phyloP scores from a whole-genome alignment of 208 protist species.

The Acanthamoeba polyphaga region DNA sequence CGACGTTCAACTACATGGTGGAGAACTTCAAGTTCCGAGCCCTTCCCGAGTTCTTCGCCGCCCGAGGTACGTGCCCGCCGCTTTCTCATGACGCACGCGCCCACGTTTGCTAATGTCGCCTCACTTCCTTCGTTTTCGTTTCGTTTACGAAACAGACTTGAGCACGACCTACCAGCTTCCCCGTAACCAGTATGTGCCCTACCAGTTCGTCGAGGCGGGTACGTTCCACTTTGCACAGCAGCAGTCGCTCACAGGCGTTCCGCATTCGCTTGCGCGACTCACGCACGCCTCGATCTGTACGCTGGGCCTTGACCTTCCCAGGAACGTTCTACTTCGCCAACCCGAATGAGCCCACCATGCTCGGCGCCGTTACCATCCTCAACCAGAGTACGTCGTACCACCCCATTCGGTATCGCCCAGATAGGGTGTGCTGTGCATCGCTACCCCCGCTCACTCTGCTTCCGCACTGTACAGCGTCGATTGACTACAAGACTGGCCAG shows the following conservation, averaged over 20 bases:
- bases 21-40: slow-evolving; percentile 38
- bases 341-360: neutral
- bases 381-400: neutral
- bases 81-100: neutral
- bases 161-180: too few species aligned
- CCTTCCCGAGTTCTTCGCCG: neutral
- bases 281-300: too few species aligned
- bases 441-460: neutral
- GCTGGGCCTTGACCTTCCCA: neutral
- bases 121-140: too few species aligned
- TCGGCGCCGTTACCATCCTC: neutral
- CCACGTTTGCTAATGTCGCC: too few species aligned
- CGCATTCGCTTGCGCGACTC: too few species aligned
- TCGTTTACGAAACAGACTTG: neutral
- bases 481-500: neutral
- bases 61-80: too few species aligned
- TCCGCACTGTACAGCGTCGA: neutral
- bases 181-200: neutral
- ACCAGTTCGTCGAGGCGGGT: neutral
- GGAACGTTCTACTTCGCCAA: slow-evolving; percentile 10
- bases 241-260: too few species aligned
- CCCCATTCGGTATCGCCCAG: too few species aligned
- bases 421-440: neutral
- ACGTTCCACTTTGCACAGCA: neutral
- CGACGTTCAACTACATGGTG: slow-evolving; percentile 36